These are phyloP conservation scores for Scheffersomyces ergatensis DNA, from an alignment of 805 yeast genomes.

Conservation along the genomic window DNA sequence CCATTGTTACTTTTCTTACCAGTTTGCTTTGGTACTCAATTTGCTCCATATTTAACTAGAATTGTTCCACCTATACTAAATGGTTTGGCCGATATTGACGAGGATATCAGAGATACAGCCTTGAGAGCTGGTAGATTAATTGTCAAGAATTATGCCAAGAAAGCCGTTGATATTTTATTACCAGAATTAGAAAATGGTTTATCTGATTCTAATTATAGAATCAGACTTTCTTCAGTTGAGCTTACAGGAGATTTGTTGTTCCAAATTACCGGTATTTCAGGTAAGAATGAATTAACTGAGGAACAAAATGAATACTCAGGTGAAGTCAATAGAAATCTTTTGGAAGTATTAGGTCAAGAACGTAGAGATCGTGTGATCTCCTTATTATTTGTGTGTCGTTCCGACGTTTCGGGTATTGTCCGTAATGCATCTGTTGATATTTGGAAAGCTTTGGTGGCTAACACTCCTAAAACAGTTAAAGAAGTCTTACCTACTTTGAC, in stretches of 20 bases:
- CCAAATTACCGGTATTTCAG: slow-evolving; percentile 89
- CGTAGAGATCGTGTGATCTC: slow-evolving; percentile 86
- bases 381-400: slow-evolving; percentile 88
- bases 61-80: slow-evolving; percentile 89
- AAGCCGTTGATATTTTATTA: slow-evolving; percentile 86
- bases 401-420: slow-evolving; percentile 84
- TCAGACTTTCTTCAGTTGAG: slow-evolving; percentile 90
- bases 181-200: slow-evolving; percentile 94
- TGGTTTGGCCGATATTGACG: slow-evolving; percentile 89
- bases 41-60: slow-evolving; percentile 81
- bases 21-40: slow-evolving; percentile 88
- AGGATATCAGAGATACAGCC: slow-evolving; percentile 83
- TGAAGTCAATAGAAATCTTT: slow-evolving; percentile 60
- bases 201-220: slow-evolving; percentile 77
- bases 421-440: slow-evolving; percentile 88
- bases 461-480: slow-evolving; percentile 91
- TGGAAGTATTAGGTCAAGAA: slow-evolving; percentile 79
- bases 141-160: slow-evolving; percentile 86
- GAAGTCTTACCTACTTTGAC: slow-evolving; percentile 87
- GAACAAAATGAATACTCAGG: slow-evolving; percentile 45
- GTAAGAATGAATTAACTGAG: slow-evolving; percentile 66
- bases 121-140: slow-evolving; percentile 89
- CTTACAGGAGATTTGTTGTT: slow-evolving; percentile 91
- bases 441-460: slow-evolving; percentile 95
- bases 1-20: slow-evolving; percentile 88